These are phyloP conservation scores for Sarcocystis neurona DNA, from an alignment of 169 alveolate species.

Conservation along the genomic window DNA sequence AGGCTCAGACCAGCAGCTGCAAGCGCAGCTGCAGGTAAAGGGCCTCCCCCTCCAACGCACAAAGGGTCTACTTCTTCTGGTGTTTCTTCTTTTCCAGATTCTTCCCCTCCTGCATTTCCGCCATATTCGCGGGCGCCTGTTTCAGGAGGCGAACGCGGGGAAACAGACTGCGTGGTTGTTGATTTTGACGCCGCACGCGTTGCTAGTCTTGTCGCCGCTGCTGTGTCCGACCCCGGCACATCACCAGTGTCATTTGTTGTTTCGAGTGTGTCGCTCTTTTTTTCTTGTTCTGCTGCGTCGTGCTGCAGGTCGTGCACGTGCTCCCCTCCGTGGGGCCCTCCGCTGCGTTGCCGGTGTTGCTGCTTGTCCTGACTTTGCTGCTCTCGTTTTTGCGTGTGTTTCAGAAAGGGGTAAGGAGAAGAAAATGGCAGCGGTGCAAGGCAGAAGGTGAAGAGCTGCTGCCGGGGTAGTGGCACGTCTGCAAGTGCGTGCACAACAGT, in stretches of 20 bases:
- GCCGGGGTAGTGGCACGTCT: slow-evolving; percentile 12
- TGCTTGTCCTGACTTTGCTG: neutral
- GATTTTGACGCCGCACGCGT: too few relatives aligned
- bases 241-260: too few relatives aligned
- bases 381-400: neutral
- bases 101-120: neutral
- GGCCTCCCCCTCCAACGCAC: neutral
- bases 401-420: neutral
- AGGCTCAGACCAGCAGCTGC: slow-evolving; percentile 53
- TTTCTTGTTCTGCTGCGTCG: neutral
- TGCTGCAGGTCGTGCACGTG: neutral
- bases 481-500: slow-evolving; percentile 10
- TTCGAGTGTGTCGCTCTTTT: too few relatives aligned
- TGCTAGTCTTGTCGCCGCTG: too few relatives aligned
- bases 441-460: slow-evolving; percentile 31
- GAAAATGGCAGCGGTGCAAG: slow-evolving; percentile 3
- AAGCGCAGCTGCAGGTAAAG: neutral
- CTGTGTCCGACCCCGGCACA: neutral
- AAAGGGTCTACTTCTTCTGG: neutral
- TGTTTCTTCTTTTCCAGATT: neutral
- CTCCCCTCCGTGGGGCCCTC: neutral
- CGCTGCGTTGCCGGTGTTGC: neutral
- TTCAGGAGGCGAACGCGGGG: too few relatives aligned
- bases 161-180: too few relatives aligned
- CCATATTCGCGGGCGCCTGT: too few relatives aligned